Base-by-base conservation (phyloP, 1,284 basidiomycete species). In the Ceratobasidium sp. region DNA sequence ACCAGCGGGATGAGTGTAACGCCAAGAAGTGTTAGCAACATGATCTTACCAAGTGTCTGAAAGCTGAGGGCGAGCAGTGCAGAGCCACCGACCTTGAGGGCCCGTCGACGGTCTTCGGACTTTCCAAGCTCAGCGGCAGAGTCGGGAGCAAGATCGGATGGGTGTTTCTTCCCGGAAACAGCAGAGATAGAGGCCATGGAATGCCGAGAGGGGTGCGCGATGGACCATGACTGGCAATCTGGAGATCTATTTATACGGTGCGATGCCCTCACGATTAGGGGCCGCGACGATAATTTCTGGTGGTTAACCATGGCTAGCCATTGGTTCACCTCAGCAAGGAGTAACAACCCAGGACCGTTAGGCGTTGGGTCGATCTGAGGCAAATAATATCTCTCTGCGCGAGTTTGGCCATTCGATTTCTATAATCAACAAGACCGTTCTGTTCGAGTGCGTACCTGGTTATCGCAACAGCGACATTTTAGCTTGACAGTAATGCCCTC, bases 11-110 rank as follows among this genome's bases (percentile, higher is more conserved):
- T 68, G 34, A 25, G 40, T 31, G 68, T 35, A 34, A 60, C 10
- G 27, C 29, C 29, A 32, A 69, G 49, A 40, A 69, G 31, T 34
- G 32, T 27, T n/a, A 20, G 1, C 29, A n/a, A 43, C 40, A 38
- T n/a, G 55, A 12, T 7, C 76, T 10, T 73, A 82, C 84, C 79
- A 10, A 79, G 70, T 4, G 79, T 77, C 71, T 79, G 78, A 71
- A 79, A 80, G 58, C 75, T 76, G 17, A 80, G 73, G n/a, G 73
- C 22, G 15, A 75, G 54, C 50, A 80, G 73, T 31, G 74, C 78
- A 20, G 69, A 52, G 31, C 73, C 73, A 15, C 69, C 60, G 35
- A 73, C 56, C n/a, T 68, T 47, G 60, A 73, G 50, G 3, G 72
- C 67, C 15, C 43, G 68, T 38, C 73, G 73, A 10, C 56, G 64